A percentile compares a stretch with the other conserved stretches of the same genome.
Conservation (phyloP, 208 protist genomes). For the Leishmania tarentolae region DNA sequence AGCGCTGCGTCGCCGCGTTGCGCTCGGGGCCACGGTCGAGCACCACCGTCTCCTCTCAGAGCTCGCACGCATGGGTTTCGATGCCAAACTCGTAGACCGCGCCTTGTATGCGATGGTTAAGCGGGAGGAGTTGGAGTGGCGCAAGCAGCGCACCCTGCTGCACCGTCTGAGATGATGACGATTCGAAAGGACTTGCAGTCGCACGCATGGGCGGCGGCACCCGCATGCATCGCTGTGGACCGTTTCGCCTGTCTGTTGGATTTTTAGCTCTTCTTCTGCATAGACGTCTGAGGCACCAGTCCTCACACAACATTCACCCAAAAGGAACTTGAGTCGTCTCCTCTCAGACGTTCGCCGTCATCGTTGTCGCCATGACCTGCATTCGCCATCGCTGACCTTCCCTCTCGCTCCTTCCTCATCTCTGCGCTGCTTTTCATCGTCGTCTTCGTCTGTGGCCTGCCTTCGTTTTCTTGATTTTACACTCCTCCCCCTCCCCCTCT, state of each 20-base stretch:
- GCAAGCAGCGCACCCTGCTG: constrained; percentile 87
- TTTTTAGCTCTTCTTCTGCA: not conserved
- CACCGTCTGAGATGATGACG: constrained; percentile 61
- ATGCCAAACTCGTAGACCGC: constrained; percentile 82
- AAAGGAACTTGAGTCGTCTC: not conserved
- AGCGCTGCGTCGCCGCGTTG: constrained; percentile 78
- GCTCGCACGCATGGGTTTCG: constrained; percentile 85
- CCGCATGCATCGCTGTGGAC: not conserved
- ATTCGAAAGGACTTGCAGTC: not conserved
- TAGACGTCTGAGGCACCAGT: not conserved
- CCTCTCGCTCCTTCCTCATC: not conserved
- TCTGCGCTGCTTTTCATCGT: not conserved
- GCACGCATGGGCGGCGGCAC: not conserved
- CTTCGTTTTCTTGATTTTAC: not conserved
- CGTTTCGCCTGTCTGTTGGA: not conserved
- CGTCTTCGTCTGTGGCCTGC: not conserved
- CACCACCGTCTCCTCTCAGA: constrained; percentile 80
- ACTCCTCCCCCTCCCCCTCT: not conserved
- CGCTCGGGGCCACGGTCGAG: constrained; percentile 85
- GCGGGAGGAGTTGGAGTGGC: constrained; percentile 88
- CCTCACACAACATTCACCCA: not conserved
- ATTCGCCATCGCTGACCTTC: not conserved
- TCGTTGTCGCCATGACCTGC: not conserved
- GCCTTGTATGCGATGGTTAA: constrained; percentile 90
- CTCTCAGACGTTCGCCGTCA: not conserved